phyloP scores from a whole-genome alignment of 805 yeast genomes.

The Metschnikowia kofuensis region DNA sequence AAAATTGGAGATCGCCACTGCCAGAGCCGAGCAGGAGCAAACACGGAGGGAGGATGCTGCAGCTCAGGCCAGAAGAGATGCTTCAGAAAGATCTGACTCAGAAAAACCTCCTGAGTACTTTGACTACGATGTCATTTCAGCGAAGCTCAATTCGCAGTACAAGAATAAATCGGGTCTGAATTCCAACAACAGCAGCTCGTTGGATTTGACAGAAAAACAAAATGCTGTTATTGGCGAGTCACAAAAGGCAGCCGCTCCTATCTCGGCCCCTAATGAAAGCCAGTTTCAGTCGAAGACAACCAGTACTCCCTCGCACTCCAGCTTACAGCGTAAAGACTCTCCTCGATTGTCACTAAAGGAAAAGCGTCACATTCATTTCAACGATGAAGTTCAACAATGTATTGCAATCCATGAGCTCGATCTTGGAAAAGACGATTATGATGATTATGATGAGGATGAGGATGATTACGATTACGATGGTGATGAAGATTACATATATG shows the following conservation, averaged over 20 bases:
- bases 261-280: background rate
- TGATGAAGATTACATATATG: slow-evolving; percentile 16
- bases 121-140: slow-evolving; percentile 43
- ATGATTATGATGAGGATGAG: slow-evolving; percentile 15
- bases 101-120: slow-evolving; percentile 36
- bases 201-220: slow-evolving; percentile 18
- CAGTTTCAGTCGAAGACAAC: slow-evolving; percentile 1
- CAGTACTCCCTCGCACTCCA: slow-evolving; percentile 4
- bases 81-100: slow-evolving; percentile 10
- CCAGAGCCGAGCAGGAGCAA: slow-evolving; percentile 28
- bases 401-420: slow-evolving; percentile 54
- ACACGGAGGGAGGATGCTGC: slow-evolving; percentile 30
- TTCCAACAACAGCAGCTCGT: slow-evolving; percentile 29
- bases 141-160: slow-evolving; percentile 42
- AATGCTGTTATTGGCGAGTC: slow-evolving; percentile 4
- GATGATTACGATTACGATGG: slow-evolving; percentile 22
- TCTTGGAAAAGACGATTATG: slow-evolving; percentile 13
- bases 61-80: slow-evolving; percentile 19
- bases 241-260: background rate
- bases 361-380: slow-evolving; percentile 82
- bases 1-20: slow-evolving; percentile 40
- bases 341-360: slow-evolving; percentile 17
- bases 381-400: slow-evolving; percentile 93
- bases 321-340: slow-evolving; percentile 7
- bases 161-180: slow-evolving; percentile 25